A percentile compares a stretch with the other conserved stretches of the same genome.
Conservation (phyloP, 1,284 basidiomycete species). For the Ustilago esculenta region DNA sequence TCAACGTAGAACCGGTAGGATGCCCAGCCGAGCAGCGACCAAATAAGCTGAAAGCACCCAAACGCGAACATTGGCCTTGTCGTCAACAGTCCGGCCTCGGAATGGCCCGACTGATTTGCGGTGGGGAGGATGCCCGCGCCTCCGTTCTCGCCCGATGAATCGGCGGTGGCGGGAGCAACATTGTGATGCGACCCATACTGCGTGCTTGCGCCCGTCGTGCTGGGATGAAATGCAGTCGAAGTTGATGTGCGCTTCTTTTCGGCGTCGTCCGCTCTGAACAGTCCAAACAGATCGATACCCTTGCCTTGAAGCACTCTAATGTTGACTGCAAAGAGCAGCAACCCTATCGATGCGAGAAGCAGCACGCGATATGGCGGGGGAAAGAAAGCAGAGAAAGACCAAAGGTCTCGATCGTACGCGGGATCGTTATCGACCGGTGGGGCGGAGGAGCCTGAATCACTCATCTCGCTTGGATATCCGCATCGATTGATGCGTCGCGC, state of each 20-base stretch:
- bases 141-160: conserved; percentile 16
- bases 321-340: conserved; percentile 56
- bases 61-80: conserved; percentile 33
- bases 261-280: conserved; percentile 12
- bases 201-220: conserved; percentile 13
- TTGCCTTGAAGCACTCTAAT: conserved; percentile 45
- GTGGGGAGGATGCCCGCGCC: background rate
- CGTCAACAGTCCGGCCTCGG: background rate
- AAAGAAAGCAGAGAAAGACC: conserved; percentile 56
- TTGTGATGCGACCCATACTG: conserved; percentile 37
- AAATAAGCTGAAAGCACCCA: conserved; percentile 35
- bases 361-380: conserved; percentile 64
- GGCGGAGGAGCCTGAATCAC: conserved; percentile 20
- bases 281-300: conserved; percentile 55
- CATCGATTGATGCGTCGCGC: background rate
- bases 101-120: background rate
- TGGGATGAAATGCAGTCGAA: conserved; percentile 1
- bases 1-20: conserved; percentile 58
- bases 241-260: conserved; percentile 21
- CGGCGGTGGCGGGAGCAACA: background rate
- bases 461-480: conserved; percentile 7
- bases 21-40: conserved; percentile 57
- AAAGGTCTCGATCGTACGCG: conserved; percentile 15
- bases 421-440: conserved; percentile 20
- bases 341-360: conserved; percentile 55